These are phyloP conservation scores for Mycena citricolor DNA, from an alignment of 1,284 basidiomycete species.

Conservation along the genomic window DNA sequence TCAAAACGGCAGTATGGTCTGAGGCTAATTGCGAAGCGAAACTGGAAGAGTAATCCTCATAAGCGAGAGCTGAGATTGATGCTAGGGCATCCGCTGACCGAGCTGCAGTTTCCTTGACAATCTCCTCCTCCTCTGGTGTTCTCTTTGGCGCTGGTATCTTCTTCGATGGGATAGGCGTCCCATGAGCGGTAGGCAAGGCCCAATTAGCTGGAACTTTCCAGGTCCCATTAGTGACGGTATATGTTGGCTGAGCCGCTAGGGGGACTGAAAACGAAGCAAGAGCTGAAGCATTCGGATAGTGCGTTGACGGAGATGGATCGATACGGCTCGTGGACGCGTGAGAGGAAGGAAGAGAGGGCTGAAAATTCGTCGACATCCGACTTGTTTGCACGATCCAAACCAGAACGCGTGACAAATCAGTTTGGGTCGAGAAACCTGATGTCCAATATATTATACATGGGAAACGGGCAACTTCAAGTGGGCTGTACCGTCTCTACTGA, in stretches of 20 bases:
- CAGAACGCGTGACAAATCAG: not conserved
- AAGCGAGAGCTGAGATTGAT: too few species aligned
- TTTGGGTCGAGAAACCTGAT: constrained; percentile 6
- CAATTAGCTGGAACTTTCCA: constrained; percentile 31
- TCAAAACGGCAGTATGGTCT: constrained; percentile 59
- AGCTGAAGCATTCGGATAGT: constrained; percentile 22
- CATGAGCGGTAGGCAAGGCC: constrained; percentile 21
- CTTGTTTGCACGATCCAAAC: not conserved
- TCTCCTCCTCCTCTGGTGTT: constrained; percentile 46
- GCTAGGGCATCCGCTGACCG: constrained; percentile 39
- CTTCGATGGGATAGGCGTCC: constrained; percentile 23
- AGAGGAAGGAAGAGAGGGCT: constrained; percentile 11
- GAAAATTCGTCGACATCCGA: constrained; percentile 15
- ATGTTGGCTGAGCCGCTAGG: constrained; percentile 34
- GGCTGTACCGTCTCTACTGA: not conserved
- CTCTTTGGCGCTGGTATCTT: constrained; percentile 37
- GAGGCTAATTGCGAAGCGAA: constrained; percentile 53
- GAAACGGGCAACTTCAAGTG: not conserved
- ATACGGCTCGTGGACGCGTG: constrained; percentile 4
- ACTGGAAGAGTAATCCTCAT: constrained; percentile 35
- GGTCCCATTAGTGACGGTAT: constrained; percentile 22
- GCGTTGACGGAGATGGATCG: not conserved
- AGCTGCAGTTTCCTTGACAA: constrained; percentile 43
- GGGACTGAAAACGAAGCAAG: constrained; percentile 27
- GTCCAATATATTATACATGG: not conserved